phyloP scores from a whole-genome alignment of 257 asterid species.

The Solanum appendiculatum region DNA sequence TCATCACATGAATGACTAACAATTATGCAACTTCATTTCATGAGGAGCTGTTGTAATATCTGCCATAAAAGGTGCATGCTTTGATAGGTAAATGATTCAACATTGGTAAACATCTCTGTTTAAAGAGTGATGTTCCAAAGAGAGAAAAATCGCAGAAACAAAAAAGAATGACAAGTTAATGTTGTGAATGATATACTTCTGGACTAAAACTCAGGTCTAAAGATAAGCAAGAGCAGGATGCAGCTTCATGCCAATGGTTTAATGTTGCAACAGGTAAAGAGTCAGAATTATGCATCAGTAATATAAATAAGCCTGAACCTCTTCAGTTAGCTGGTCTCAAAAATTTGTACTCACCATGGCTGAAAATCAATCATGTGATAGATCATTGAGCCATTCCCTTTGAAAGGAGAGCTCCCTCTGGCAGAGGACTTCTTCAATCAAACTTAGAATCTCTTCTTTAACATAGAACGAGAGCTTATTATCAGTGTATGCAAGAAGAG shows the following conservation, averaged over 20 bases:
- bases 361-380: not conserved
- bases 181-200: not conserved
- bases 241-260: not conserved
- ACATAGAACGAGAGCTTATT: not conserved
- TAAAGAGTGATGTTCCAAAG: not conserved
- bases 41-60: not conserved
- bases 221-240: not conserved
- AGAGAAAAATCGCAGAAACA: not conserved
- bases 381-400: not conserved
- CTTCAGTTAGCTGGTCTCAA: not conserved
- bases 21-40: not conserved
- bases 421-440: not conserved
- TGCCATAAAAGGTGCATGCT: not conserved
- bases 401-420: not conserved
- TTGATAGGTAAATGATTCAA: not conserved
- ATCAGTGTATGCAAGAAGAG: not conserved
- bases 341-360: not conserved
- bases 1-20: not conserved
- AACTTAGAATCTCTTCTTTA: not conserved
- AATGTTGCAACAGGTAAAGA: not conserved
- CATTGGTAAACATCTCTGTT: not conserved
- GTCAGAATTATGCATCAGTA: not conserved
- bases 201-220: not conserved
- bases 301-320: not conserved
- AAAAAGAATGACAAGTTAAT: not conserved